These are phyloP conservation scores for Zymoseptoria ardabiliae DNA, from an alignment of 2,329 filamentous ascomycete genomes.

Conservation along the genomic window DNA sequence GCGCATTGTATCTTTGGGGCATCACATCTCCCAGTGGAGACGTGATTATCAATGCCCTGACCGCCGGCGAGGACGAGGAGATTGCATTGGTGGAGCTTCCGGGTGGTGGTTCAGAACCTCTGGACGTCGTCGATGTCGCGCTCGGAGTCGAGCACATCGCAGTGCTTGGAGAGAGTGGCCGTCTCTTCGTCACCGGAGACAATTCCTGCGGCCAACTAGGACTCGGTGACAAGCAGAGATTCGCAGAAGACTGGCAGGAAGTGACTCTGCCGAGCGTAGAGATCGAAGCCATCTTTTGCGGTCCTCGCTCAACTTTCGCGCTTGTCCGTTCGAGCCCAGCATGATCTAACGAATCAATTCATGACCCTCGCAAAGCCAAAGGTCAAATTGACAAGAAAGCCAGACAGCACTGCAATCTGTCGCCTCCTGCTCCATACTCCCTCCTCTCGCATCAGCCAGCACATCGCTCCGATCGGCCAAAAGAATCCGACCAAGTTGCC, in stretches of 20 bases:
- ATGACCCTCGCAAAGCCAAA: conserved; percentile 64
- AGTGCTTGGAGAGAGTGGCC: conserved; percentile 43
- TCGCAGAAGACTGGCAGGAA: conserved; percentile 21
- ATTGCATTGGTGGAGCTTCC: conserved; percentile 25
- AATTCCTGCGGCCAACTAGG: conserved; percentile 57
- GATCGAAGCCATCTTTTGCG: conserved; percentile 15
- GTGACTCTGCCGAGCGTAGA: conserved; percentile 8
- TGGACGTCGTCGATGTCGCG: conserved; percentile 49
- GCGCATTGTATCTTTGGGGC: conserved; percentile 58
- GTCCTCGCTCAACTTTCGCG: conserved; percentile 19
- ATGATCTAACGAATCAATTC: conserved; percentile 24
- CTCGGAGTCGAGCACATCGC: conserved; percentile 55
- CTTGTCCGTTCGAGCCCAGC: background rate
- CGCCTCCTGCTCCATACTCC: conserved; percentile 79
- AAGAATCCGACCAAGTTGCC: conserved; percentile 91
- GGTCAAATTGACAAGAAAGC: conserved; percentile 69
- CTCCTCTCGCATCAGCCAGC: conserved; percentile 76
- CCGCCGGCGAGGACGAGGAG: conserved; percentile 17
- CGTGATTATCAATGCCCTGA: conserved; percentile 15
- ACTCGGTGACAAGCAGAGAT: conserved; percentile 12
- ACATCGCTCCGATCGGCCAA: conserved; percentile 81
- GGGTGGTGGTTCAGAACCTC: conserved; percentile 33
- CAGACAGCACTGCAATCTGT: conserved; percentile 79
- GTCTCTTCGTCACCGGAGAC: conserved; percentile 50
- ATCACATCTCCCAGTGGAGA: conserved; percentile 19